A percentile compares a stretch with the other conserved stretches of the same genome.
phyloP scores from a whole-genome alignment of 2,329 filamentous ascomycete genomes.

The Cryphonectria carpinicola region DNA sequence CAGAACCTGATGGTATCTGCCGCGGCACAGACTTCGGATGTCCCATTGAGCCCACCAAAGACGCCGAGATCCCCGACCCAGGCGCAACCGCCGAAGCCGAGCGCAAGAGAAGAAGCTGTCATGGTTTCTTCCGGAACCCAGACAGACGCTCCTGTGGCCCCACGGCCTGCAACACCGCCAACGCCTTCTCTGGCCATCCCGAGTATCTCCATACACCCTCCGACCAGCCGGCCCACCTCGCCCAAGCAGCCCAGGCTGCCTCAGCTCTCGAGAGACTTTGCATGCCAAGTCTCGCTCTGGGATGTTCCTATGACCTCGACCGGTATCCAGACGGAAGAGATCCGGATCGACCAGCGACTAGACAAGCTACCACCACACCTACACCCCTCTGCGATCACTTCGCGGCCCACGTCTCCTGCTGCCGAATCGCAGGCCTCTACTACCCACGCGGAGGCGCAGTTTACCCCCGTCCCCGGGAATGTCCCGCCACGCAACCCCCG shows the following conservation, averaged over 20 bases:
- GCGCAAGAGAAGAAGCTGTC: conserved; percentile 31
- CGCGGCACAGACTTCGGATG: conserved; percentile 64
- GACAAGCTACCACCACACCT: conserved; percentile 77
- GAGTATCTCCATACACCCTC: conserved; percentile 89
- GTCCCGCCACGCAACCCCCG: conserved; percentile 64
- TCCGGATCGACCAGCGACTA: conserved; percentile 78
- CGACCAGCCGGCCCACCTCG: conserved; percentile 79
- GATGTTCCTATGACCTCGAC: conserved; percentile 57
- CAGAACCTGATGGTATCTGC: conserved; percentile 64
- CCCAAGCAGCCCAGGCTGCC: conserved; percentile 75
- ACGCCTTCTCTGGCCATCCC: conserved; percentile 65
- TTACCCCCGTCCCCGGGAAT: conserved; percentile 56
- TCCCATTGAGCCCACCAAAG: conserved; percentile 66
- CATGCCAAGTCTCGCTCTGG: conserved; percentile 73
- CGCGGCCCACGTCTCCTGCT: conserved; percentile 60
- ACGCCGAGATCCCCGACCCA: conserved; percentile 60
- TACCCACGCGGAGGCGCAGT: conserved; percentile 45
- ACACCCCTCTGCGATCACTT: conserved; percentile 75
- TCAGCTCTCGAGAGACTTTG: conserved; percentile 80
- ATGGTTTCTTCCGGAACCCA: conserved; percentile 66
- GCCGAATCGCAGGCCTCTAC: conserved; percentile 31
- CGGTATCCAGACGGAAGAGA: conserved; percentile 83
- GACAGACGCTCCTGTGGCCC: conserved; percentile 52
- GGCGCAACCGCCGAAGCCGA: conserved; percentile 38
- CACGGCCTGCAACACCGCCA: conserved; percentile 29